Conservation (phyloP, 768 basidiomycete species). For the Amanita rubescens region DNA sequence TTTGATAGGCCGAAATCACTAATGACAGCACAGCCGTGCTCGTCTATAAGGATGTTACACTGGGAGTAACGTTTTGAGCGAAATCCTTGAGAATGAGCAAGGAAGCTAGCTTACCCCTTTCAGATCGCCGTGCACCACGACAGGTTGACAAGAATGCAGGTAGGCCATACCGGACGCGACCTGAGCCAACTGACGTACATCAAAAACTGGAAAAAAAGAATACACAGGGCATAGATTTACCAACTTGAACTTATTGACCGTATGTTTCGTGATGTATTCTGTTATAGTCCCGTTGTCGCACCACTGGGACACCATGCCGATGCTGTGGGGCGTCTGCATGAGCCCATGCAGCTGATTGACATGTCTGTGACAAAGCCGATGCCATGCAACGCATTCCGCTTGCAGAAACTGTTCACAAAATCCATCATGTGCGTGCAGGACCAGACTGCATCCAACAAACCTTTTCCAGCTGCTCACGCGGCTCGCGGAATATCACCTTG, state of each 20-base stretch:
- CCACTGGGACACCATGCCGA: slow-evolving; percentile 64
- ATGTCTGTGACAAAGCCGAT: slow-evolving; percentile 47
- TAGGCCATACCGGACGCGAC: slow-evolving; percentile 53
- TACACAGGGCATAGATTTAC: slow-evolving; percentile 23
- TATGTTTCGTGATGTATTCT: slow-evolving; percentile 38
- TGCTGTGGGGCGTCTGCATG: slow-evolving; percentile 39
- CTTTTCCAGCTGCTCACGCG: slow-evolving; percentile 41
- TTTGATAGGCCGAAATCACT: slow-evolving; percentile 59
- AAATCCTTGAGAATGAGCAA: background rate
- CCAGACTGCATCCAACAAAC: slow-evolving; percentile 17
- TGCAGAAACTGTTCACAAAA: slow-evolving; percentile 37
- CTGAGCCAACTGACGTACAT: slow-evolving; percentile 35
- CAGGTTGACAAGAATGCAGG: slow-evolving; percentile 46
- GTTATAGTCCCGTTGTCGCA: slow-evolving; percentile 52
- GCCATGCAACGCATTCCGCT: slow-evolving; percentile 52
- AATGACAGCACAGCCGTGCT: slow-evolving; percentile 43
- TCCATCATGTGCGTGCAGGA: background rate
- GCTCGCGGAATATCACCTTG: slow-evolving; percentile 40
- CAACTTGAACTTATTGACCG: slow-evolving; percentile 39
- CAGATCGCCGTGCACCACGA: slow-evolving; percentile 53
- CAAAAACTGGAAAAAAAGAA: background rate
- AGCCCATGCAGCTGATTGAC: slow-evolving; percentile 51
- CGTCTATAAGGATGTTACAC: slow-evolving; percentile 53
- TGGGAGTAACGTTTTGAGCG: slow-evolving; percentile 14
- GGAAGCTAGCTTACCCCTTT: slow-evolving; percentile 40